Evolutionary conservation across 768 basidiomycete genomes (phyloP), one percentile per base, ranked within the genome.

Genomic region (Serpula lacrymans): DNA sequence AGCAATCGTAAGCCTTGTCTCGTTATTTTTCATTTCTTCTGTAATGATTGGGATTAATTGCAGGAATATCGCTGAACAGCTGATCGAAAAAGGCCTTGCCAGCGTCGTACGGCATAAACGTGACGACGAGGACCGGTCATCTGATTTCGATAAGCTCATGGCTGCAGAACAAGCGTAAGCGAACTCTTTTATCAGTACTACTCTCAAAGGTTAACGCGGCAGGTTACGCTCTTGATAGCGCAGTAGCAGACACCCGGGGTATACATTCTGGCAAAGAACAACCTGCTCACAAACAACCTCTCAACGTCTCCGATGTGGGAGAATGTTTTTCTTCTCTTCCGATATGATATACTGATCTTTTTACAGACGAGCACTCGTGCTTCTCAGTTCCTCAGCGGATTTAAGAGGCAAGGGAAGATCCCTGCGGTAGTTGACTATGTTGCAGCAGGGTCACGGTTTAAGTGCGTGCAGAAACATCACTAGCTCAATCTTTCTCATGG

Each of bases 301-400:
- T 90, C 30, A 97, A 98, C 63, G 82, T 95, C 18, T 96, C 92
- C 2, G 95, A 99, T 74, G 89, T 88, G n/a, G n/a, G n/a, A n/a
- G n/a, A n/a, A 52, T 28, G 67, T 48, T 18, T 4, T 27, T 13
- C 24, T 39, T 2, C 27, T 29, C 17, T 29, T 16, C 26, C 9
- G 26, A 22, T 23, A 26, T 29, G 16, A 39, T 9, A 11, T 34
- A 27, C 32, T 28, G 41, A 46, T 39, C 16, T 29, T 24, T 24
- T 40, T 16, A n/a, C 48, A 90, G 82, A 77, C 78, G 20, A 72
- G 67, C 42, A 65, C 72, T 40, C 85, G 92, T 39, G 95, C 94
- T 2, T 78, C 77, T 20, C 87, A 89, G 38, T 98, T 93, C 66
- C 64, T 98, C 29, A 88, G 88, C 42, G 77, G 84, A 30, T 94